These are phyloP conservation scores for Apocynum venetum DNA, from an alignment of 257 asterid species.

Conservation along the genomic window DNA sequence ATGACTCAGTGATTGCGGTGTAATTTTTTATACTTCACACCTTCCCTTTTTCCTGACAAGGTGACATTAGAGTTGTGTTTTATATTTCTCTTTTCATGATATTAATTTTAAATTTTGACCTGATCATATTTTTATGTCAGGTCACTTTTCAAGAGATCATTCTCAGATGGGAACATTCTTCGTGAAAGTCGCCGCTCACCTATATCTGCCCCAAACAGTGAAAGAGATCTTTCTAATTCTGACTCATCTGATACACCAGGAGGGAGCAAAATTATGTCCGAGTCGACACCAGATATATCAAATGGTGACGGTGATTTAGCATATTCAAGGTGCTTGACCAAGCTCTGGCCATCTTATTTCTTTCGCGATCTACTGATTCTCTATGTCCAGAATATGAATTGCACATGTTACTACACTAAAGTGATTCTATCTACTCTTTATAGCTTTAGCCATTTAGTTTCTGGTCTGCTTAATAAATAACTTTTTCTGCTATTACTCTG, in stretches of 20 bases:
- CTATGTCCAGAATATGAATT: background rate
- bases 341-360: slow-evolving; percentile 9
- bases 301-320: slow-evolving; percentile 52
- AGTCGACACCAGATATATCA: slow-evolving; percentile 65
- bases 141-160: slow-evolving; percentile 65
- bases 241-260: slow-evolving; percentile 45
- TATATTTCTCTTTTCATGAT: slow-evolving; percentile 20
- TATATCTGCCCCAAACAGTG: slow-evolving; percentile 33
- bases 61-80: background rate
- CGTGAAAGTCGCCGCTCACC: slow-evolving; percentile 50
- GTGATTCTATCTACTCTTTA: background rate
- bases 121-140: slow-evolving; percentile 36
- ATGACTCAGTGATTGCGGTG: background rate
- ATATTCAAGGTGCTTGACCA: slow-evolving; percentile 56
- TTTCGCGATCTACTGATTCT: background rate
- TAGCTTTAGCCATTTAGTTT: background rate
- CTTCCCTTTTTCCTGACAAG: background rate
- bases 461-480: background rate
- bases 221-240: slow-evolving; percentile 42
- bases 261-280: slow-evolving; percentile 53
- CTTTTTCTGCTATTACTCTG: background rate
- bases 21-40: background rate
- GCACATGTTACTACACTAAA: background rate
- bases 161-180: slow-evolving; percentile 85
- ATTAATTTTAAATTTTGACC: slow-evolving; percentile 13